These are phyloP conservation scores for Microcyclospora pomicola DNA, from an alignment of 2,329 filamentous ascomycete genomes.

Conservation along the genomic window DNA sequence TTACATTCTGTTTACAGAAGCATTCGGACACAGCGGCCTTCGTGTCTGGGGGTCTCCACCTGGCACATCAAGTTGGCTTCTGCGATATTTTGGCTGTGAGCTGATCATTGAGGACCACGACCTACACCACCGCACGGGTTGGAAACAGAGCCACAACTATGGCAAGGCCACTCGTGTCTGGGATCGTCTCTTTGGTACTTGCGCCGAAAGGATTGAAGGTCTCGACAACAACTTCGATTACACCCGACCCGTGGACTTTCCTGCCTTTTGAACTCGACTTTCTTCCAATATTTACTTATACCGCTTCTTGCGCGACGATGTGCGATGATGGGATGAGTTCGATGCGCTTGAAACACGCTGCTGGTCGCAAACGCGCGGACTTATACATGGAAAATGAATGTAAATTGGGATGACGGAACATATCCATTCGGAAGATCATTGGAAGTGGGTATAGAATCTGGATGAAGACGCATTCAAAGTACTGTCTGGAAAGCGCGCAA, in stretches of 20 bases:
- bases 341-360: too few relatives aligned
- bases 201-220: background rate
- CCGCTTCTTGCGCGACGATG: too few relatives aligned
- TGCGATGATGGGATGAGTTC: too few relatives aligned
- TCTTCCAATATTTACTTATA: too few relatives aligned
- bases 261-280: conserved; percentile 5
- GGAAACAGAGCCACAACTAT: background rate
- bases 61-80: background rate
- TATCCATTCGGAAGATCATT: too few relatives aligned
- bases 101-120: background rate
- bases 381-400: too few relatives aligned
- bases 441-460: too few relatives aligned
- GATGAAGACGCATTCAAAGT: too few relatives aligned
- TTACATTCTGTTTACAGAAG: background rate
- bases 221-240: background rate
- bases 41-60: background rate
- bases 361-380: too few relatives aligned
- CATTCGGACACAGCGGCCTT: background rate
- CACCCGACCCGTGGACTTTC: conserved; percentile 4
- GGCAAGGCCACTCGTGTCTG: too few relatives aligned
- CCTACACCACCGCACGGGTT: background rate
- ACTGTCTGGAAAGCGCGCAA: too few relatives aligned
- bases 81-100: background rate
- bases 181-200: background rate
- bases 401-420: too few relatives aligned